A percentile compares a stretch with the other conserved stretches of the same genome.
These are phyloP conservation scores for Bombardia bombarda DNA, from an alignment of 495 filamentous ascomycete genomes.

Conservation along the genomic window DNA sequence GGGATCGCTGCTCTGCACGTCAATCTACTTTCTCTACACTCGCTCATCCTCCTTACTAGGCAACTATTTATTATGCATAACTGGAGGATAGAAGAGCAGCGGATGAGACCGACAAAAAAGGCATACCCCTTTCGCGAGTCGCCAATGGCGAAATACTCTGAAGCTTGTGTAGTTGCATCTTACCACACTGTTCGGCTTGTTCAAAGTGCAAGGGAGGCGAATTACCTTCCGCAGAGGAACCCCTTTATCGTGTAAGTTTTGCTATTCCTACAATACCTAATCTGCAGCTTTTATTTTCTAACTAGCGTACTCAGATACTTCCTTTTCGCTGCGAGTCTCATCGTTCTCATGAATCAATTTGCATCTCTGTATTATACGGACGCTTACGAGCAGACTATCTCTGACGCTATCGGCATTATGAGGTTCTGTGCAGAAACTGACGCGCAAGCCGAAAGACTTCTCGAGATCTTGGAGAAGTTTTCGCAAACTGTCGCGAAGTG, in stretches of 20 bases:
- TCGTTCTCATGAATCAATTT: conserved; percentile 64
- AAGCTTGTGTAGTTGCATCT: conserved; percentile 63
- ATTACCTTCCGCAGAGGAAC: conserved; percentile 57
- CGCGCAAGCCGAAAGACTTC: conserved; percentile 54
- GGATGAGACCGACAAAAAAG: conserved; percentile 22
- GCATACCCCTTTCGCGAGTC: conserved; percentile 21
- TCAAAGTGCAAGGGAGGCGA: conserved; percentile 47
- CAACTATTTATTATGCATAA: conserved; percentile 57
- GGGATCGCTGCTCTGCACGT: conserved; percentile 59
- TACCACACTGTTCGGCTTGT: conserved; percentile 58
- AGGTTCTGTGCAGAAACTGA: conserved; percentile 54
- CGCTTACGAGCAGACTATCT: conserved; percentile 46
- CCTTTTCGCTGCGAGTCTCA: conserved; percentile 62
- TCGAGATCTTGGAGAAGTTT: conserved; percentile 58
- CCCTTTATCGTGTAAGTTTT: conserved; percentile 56
- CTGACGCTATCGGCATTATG: conserved; percentile 53
- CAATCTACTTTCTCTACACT: conserved; percentile 65
- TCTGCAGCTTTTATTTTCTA: background rate
- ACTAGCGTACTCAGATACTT: conserved; percentile 45
- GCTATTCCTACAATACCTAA: too few relatives aligned
- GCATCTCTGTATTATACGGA: conserved; percentile 52
- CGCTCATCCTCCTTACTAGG: conserved; percentile 61
- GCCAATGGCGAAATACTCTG: conserved; percentile 55
- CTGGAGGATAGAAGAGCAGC: conserved; percentile 26
- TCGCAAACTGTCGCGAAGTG: conserved; percentile 40